Percentiles rank a stretch among this genome's conserved stretches.
phyloP scores from a whole-genome alignment of 805 yeast species.

The Clavispora santaluciae region DNA sequence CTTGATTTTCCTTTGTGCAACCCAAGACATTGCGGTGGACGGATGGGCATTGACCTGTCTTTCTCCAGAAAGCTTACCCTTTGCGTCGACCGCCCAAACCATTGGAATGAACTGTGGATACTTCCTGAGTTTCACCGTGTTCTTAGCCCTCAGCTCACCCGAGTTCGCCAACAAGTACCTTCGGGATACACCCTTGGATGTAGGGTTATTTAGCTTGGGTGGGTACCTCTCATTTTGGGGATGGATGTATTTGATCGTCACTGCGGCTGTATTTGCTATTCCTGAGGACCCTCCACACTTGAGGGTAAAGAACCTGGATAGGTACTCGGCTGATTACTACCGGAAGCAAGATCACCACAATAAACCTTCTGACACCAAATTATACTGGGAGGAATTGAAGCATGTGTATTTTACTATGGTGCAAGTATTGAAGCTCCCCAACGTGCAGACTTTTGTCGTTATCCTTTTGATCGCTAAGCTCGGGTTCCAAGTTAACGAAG shows the following conservation, averaged over 20 bases:
- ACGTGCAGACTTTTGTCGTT: slow-evolving; percentile 68
- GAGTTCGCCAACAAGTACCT: slow-evolving; percentile 88
- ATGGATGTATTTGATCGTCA: slow-evolving; percentile 59
- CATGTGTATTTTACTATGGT: slow-evolving; percentile 63
- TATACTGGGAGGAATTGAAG: slow-evolving; percentile 25
- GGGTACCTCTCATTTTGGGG: slow-evolving; percentile 80
- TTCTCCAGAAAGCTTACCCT: slow-evolving; percentile 71
- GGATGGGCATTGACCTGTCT: slow-evolving; percentile 96
- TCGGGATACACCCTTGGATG: slow-evolving; percentile 52
- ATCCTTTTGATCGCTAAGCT: slow-evolving; percentile 78
- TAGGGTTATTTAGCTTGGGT: slow-evolving; percentile 68
- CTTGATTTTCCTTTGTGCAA: slow-evolving; percentile 85
- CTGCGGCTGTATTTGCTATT: slow-evolving; percentile 55
- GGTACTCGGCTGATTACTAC: slow-evolving; percentile 23
- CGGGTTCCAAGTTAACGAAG: slow-evolving; percentile 94
- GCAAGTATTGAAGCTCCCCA: slow-evolving; percentile 60
- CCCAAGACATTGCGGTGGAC: slow-evolving; percentile 98
- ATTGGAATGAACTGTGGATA: slow-evolving; percentile 93
- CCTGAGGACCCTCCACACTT: slow-evolving; percentile 68
- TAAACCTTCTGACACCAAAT: slow-evolving; percentile 4
- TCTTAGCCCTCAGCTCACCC: slow-evolving; percentile 83
- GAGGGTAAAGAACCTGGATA: slow-evolving; percentile 25
- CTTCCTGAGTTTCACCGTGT: slow-evolving; percentile 85
- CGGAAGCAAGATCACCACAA: slow-evolving; percentile 26
- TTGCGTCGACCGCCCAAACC: slow-evolving; percentile 96